Percentiles rank a stretch among this genome's conserved stretches.
phyloP scores from a whole-genome alignment of 202 grass and related monocot species.

The Zizania palustris region DNA sequence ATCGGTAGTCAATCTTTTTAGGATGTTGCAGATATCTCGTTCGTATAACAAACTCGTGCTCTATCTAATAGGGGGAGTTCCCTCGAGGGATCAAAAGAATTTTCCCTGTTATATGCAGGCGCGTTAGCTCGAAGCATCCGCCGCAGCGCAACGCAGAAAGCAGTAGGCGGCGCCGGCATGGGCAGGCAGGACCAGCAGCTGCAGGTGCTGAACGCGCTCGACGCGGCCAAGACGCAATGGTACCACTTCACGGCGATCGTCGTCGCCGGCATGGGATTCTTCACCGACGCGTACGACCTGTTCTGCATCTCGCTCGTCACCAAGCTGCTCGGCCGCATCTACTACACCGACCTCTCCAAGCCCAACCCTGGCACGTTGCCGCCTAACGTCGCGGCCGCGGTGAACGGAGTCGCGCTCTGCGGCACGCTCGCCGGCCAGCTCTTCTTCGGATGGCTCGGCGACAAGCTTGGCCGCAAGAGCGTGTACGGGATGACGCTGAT shows the following conservation, averaged over 20 bases:
- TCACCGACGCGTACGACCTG: conserved; percentile 61
- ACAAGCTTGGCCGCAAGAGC: conserved; percentile 76
- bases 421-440: conserved; percentile 76
- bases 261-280: conserved; percentile 77
- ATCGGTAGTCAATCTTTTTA: no score
- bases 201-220: conserved; percentile 66
- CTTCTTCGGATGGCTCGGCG: conserved; percentile 82
- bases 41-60: neutral
- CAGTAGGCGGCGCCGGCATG: neutral
- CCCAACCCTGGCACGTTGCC: conserved; percentile 53
- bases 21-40: no score
- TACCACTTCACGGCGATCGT: conserved; percentile 87
- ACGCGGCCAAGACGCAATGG: conserved; percentile 72
- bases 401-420: conserved; percentile 72
- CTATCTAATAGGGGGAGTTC: no score
- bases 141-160: neutral
- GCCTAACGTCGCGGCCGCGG: conserved; percentile 61
- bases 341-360: conserved; percentile 54
- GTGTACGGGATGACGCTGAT: conserved; percentile 77
- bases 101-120: neutral
- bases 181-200: conserved; percentile 22
- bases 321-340: conserved; percentile 72
- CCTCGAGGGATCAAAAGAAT: no score
- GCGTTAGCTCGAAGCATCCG: neutral
- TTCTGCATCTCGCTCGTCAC: conserved; percentile 60